Conservation (phyloP, 257 asterid genomes). For the Henckelia pumila region DNA sequence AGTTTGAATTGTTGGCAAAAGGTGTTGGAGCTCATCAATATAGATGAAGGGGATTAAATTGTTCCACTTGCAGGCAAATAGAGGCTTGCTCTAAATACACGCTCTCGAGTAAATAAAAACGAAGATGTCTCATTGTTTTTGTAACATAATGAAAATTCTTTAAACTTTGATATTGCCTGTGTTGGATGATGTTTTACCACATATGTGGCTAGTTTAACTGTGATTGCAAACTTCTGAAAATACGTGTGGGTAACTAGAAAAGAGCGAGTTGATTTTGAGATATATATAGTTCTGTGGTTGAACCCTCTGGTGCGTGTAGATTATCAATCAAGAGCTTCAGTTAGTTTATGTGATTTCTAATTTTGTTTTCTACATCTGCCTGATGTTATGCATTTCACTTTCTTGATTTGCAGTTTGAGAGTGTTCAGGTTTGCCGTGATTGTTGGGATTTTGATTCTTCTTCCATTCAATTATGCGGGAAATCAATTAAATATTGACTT, state of each 20-base stretch:
- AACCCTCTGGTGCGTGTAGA: neutral
- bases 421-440: conserved; percentile 72
- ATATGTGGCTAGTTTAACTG: neutral
- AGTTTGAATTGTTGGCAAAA: neutral
- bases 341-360: conserved; percentile 1
- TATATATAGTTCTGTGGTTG: neutral
- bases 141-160: conserved; percentile 3
- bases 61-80: conserved; percentile 4
- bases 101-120: neutral
- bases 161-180: neutral
- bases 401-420: conserved; percentile 59
- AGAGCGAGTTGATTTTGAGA: conserved; percentile 12
- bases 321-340: neutral
- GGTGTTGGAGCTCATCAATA: conserved; percentile 4
- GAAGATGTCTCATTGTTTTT: neutral
- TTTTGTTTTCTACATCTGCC: conserved; percentile 16
- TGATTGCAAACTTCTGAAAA: conserved; percentile 8
- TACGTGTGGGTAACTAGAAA: conserved; percentile 9
- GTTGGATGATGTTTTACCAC: neutral
- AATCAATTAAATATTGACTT: conserved; percentile 73
- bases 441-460: conserved; percentile 74
- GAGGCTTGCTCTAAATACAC: neutral
- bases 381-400: conserved; percentile 18
- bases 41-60: neutral
- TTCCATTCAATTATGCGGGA: conserved; percentile 95